Evolutionary conservation across 306 rosid species (phyloP).

Genomic region (Casuarina glauca): DNA sequence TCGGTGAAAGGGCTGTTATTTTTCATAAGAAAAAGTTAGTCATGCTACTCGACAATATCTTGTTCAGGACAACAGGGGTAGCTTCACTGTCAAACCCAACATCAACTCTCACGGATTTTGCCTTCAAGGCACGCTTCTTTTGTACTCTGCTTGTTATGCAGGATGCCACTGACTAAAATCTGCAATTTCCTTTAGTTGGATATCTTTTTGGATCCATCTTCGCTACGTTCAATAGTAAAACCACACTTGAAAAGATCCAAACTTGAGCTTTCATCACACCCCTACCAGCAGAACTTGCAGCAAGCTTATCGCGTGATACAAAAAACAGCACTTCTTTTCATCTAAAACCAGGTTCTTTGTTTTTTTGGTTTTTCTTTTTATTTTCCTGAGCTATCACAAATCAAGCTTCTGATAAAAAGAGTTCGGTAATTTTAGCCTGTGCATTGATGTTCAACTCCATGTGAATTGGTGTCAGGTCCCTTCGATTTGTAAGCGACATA

Average conservation of each 20-base stretch:
- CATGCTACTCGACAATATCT: neutral
- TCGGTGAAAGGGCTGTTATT: neutral
- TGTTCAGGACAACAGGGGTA: neutral
- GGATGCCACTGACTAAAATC: neutral
- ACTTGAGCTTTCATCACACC: constrained; percentile 3
- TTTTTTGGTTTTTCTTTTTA: neutral
- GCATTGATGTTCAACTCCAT: too few relatives aligned
- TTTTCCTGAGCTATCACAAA: neutral
- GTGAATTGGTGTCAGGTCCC: too few relatives aligned
- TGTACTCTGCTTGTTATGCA: neutral
- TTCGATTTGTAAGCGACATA: too few relatives aligned
- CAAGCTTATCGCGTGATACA: neutral
- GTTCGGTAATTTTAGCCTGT: too few relatives aligned
- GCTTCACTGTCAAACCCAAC: constrained; percentile 1
- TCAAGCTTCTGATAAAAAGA: too few relatives aligned
- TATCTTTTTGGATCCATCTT: neutral
- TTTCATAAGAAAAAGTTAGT: neutral
- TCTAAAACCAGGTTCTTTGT: neutral
- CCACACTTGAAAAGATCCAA: neutral
- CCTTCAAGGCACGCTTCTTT: neutral
- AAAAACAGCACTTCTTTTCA: neutral
- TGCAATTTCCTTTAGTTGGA: neutral
- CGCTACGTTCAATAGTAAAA: neutral
- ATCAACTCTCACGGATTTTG: neutral
- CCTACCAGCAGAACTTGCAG: neutral